Percentiles rank a stretch among this genome's conserved stretches.
These are phyloP conservation scores for Aspergillus bridgeri DNA, from an alignment of 495 filamentous ascomycete genomes.

Conservation along the genomic window DNA sequence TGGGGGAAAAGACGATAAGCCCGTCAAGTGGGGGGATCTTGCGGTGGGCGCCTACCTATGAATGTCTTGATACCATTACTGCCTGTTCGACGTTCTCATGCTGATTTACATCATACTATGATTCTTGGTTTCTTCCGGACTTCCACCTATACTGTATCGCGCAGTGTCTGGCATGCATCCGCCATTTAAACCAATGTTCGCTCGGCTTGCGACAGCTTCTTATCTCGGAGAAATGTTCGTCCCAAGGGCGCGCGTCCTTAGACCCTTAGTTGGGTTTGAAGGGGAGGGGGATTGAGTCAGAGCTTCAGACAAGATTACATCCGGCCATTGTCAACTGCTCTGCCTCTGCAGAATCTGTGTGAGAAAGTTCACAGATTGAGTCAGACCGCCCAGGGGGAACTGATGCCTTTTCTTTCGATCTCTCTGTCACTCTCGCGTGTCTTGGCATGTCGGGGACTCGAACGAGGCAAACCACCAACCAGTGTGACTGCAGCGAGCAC, in stretches of 20 bases:
- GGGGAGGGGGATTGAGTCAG: background rate
- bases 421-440: too few species aligned
- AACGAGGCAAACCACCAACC: background rate
- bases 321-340: background rate
- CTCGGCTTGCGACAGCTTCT: background rate
- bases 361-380: background rate
- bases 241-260: too few species aligned
- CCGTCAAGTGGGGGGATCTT: conserved; percentile 2
- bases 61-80: too few species aligned
- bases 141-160: background rate
- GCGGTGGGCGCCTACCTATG: too few species aligned
- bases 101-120: too few species aligned
- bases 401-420: too few species aligned
- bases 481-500: background rate
- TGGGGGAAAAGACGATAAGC: background rate
- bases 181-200: background rate
- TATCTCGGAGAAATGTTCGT: background rate
- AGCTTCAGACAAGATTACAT: background rate
- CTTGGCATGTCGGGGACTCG: background rate
- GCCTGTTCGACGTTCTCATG: background rate
- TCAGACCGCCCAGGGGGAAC: background rate
- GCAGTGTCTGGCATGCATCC: background rate
- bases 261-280: too few species aligned
- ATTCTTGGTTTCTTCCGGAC: too few species aligned
- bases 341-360: background rate